A percentile compares a stretch with the other conserved stretches of the same genome.
These are phyloP conservation scores for Vanrija pseudolonga DNA, from an alignment of 1,284 basidiomycete species.

Conservation along the genomic window DNA sequence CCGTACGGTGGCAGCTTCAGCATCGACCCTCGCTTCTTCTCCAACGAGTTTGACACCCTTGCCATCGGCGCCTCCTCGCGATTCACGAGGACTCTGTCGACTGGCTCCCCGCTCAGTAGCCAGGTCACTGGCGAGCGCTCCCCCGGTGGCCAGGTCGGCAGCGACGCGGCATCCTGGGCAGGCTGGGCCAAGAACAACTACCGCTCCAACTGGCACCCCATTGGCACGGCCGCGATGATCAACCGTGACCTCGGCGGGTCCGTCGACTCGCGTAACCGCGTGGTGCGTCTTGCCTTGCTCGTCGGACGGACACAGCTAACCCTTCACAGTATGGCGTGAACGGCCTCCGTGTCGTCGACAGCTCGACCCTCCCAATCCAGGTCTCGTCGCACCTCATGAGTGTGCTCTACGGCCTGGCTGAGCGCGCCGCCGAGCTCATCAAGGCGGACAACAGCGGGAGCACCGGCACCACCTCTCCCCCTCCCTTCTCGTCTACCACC, in stretches of 20 bases:
- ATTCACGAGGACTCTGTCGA: conserved; percentile 23
- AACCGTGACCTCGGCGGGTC: conserved; percentile 56
- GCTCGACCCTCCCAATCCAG: conserved; percentile 52
- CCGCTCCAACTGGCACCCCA: conserved; percentile 50
- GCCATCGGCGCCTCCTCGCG: conserved; percentile 19
- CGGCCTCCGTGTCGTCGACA: conserved; percentile 54
- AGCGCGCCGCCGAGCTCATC: conserved; percentile 41
- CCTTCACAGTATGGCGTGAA: conserved; percentile 40
- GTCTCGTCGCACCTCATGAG: conserved; percentile 46
- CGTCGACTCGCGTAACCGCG: conserved; percentile 50
- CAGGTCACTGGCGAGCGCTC: conserved; percentile 36
- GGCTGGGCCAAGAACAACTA: conserved; percentile 39
- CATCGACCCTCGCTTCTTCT: conserved; percentile 49
- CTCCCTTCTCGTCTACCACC: conserved; percentile 1
- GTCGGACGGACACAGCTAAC: conserved; percentile 24
- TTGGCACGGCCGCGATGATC: conserved; percentile 65
- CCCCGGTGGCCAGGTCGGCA: conserved; percentile 40
- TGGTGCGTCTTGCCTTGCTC: conserved; percentile 49
- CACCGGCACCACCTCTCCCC: not conserved
- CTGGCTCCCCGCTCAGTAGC: conserved; percentile 12
- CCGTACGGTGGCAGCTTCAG: conserved; percentile 25
- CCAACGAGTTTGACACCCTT: conserved; percentile 32
- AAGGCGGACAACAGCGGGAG: conserved; percentile 22
- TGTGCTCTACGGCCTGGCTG: conserved; percentile 40
- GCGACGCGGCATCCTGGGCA: conserved; percentile 44